These are phyloP conservation scores for Penicillium verhagenii DNA, from an alignment of 495 filamentous ascomycete species.

Conservation along the genomic window DNA sequence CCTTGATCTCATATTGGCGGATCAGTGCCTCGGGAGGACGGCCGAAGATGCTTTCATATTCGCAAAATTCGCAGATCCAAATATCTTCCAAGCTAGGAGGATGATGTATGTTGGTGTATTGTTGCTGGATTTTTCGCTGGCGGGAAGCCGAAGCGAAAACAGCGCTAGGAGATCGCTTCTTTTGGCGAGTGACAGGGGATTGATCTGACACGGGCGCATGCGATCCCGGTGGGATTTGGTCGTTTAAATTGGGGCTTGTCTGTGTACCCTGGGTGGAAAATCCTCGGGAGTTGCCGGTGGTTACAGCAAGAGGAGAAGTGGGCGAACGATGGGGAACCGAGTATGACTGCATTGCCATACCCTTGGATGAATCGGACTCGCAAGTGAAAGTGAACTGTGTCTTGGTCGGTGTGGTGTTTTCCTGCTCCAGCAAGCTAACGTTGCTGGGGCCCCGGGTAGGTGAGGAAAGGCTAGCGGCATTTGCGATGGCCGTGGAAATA, in stretches of 20 bases:
- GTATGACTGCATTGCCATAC: conserved; percentile 52
- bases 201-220: conserved; percentile 42
- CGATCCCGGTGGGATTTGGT: conserved; percentile 24
- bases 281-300: conserved; percentile 34
- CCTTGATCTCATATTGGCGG: conserved; percentile 91
- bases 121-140: conserved; percentile 66
- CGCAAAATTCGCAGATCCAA: conserved; percentile 94
- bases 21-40: conserved; percentile 79
- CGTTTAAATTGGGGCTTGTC: conserved; percentile 54
- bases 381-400: conserved; percentile 92
- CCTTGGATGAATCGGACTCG: conserved; percentile 68
- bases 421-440: conserved; percentile 71
- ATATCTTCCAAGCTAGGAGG: conserved; percentile 71
- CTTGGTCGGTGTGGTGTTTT: conserved; percentile 61
- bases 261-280: conserved; percentile 62
- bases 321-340: conserved; percentile 35
- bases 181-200: conserved; percentile 47
- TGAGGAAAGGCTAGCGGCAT: conserved; percentile 68
- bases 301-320: conserved; percentile 27
- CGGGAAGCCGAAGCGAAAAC: conserved; percentile 63
- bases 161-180: conserved; percentile 55
- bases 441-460: conserved; percentile 66
- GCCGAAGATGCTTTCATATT: conserved; percentile 86
- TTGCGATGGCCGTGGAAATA: conserved; percentile 87
- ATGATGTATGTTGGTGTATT: conserved; percentile 73